A percentile compares a stretch with the other conserved stretches of the same genome.
Evolutionary conservation across 345 rosid species (phyloP).

Genomic region (Syzygium grande): DNA sequence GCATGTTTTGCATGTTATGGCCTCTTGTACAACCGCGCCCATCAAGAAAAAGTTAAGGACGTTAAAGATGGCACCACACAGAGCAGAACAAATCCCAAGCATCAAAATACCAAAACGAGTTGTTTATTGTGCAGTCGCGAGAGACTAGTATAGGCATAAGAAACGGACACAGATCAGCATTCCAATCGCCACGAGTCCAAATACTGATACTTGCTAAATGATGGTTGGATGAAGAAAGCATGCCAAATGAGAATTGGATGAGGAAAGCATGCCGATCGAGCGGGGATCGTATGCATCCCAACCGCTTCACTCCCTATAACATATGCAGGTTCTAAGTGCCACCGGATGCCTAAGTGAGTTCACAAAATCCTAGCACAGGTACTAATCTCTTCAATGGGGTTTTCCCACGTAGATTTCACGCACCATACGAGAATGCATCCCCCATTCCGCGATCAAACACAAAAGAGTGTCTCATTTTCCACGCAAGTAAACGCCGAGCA

Average conservation of each 20-base stretch:
- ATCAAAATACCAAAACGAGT: background rate
- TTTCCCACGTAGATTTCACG: background rate
- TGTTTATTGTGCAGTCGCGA: rapidly evolving
- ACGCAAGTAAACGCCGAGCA: background rate
- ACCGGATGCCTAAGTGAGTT: background rate
- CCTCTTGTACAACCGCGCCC: background rate
- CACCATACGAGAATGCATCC: background rate
- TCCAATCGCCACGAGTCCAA: background rate
- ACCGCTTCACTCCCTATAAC: background rate
- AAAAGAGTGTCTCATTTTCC: background rate
- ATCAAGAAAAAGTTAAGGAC: background rate
- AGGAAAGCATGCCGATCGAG: background rate
- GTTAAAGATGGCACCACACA: background rate
- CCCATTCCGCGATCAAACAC: background rate
- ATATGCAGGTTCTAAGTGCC: background rate
- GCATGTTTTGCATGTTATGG: background rate
- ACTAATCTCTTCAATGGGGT: background rate
- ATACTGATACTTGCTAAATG: background rate
- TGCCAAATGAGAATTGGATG: background rate
- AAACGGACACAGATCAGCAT: background rate
- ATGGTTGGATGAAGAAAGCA: background rate
- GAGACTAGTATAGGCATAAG: background rate
- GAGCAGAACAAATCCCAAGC: background rate
- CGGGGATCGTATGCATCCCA: background rate
- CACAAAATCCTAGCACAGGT: rapidly evolving